Percentiles rank a stretch among this genome's conserved stretches.
Conservation (phyloP, 768 basidiomycete species). For the Suillus americanus region DNA sequence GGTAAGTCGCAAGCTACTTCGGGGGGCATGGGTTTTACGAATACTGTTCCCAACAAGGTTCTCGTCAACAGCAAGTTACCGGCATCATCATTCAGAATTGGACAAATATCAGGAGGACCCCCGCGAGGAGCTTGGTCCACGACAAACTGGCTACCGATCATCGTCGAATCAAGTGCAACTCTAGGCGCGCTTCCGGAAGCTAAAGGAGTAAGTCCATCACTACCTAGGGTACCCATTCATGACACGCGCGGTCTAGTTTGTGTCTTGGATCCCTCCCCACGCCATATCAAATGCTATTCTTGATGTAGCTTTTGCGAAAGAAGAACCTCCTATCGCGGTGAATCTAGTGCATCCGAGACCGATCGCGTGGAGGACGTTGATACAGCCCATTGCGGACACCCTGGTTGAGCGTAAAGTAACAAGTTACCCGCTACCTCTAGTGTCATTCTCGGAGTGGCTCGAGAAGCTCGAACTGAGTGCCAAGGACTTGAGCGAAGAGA, state of each 20-base stretch:
- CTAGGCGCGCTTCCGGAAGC: slow-evolving; percentile 25
- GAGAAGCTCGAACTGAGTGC: slow-evolving; percentile 14
- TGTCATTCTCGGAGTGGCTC: slow-evolving; percentile 31
- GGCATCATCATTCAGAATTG: slow-evolving; percentile 41
- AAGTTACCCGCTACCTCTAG: slow-evolving; percentile 20
- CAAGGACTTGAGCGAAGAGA: slow-evolving; percentile 16
- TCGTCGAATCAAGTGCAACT: slow-evolving; percentile 35
- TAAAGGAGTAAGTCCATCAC: slow-evolving; percentile 20
- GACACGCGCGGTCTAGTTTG: slow-evolving; percentile 7
- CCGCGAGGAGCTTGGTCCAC: slow-evolving; percentile 43
- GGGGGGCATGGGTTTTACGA: not conserved
- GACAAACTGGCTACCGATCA: slow-evolving; percentile 47
- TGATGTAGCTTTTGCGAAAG: slow-evolving; percentile 18
- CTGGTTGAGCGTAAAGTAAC: slow-evolving; percentile 4
- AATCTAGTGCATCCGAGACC: slow-evolving; percentile 28
- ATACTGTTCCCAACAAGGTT: slow-evolving; percentile 23
- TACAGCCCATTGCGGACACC: slow-evolving; percentile 16
- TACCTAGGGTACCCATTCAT: not conserved
- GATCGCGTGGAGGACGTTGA: slow-evolving; percentile 14
- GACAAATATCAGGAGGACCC: slow-evolving; percentile 43
- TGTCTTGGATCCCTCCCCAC: slow-evolving; percentile 22
- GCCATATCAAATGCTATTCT: slow-evolving; percentile 17
- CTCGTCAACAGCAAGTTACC: slow-evolving; percentile 39
- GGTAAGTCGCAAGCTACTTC: slow-evolving; percentile 17
- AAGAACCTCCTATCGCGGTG: slow-evolving; percentile 12